Conservation (phyloP, 148 eudicot species). For the Rhododendron vialii region DNA sequence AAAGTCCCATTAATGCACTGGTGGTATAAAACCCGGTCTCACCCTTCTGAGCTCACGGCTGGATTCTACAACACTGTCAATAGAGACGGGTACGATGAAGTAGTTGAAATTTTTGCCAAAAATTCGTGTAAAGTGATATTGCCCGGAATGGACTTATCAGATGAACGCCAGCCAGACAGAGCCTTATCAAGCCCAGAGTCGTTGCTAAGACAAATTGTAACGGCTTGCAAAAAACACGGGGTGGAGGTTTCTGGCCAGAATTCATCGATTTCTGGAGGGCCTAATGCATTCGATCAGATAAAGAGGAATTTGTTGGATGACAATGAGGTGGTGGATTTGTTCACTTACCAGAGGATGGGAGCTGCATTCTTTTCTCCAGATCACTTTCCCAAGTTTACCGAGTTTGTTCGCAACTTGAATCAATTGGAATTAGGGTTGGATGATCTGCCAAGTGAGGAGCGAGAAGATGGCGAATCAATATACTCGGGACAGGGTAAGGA, state of each 20-base stretch:
- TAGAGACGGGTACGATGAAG: conserved; percentile 61
- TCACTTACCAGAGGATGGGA: conserved; percentile 91
- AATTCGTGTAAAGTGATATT: conserved; percentile 50
- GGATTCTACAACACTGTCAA: conserved; percentile 72
- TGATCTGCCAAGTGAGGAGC: conserved; percentile 39
- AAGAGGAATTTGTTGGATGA: conserved; percentile 45
- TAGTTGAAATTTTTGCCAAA: conserved; percentile 48
- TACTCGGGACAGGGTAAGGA: conserved; percentile 13
- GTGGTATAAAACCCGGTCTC: conserved; percentile 56
- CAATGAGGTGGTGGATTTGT: conserved; percentile 40
- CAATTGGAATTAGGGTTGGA: conserved; percentile 41
- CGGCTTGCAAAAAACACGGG: conserved; percentile 40
- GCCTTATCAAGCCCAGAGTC: conserved; percentile 48
- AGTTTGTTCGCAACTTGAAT: conserved; percentile 52
- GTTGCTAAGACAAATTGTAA: conserved; percentile 44
- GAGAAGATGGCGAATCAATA: conserved; percentile 15
- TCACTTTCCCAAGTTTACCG: conserved; percentile 62
- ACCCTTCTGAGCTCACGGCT: conserved; percentile 77
- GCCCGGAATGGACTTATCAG: conserved; percentile 77
- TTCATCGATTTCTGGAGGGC: conserved; percentile 27
- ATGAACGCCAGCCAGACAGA: conserved; percentile 31
- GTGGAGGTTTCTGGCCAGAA: conserved; percentile 66
- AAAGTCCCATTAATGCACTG: conserved; percentile 59
- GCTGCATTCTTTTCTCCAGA: conserved; percentile 81
- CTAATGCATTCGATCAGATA: conserved; percentile 46